phyloP scores from a whole-genome alignment of 1,284 basidiomycete species.

The Termitomyces sp. region DNA sequence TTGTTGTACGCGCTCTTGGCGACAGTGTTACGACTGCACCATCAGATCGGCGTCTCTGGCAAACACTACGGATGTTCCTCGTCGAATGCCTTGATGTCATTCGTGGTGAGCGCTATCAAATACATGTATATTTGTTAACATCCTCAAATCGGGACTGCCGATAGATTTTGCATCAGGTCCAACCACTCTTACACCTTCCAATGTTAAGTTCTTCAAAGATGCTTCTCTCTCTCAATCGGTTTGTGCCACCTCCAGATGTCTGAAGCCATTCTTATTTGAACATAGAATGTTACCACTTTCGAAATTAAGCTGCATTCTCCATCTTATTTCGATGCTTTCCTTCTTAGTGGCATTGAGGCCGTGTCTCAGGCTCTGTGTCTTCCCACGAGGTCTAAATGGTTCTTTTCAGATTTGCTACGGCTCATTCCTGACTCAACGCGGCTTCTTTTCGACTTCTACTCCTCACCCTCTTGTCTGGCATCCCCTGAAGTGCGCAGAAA shows the following conservation, averaged over 20 bases:
- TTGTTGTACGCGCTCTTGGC: slow-evolving; percentile 32
- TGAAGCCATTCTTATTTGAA: background rate
- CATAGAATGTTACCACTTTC: slow-evolving; percentile 24
- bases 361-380: slow-evolving; percentile 36
- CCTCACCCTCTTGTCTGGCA: slow-evolving; percentile 35
- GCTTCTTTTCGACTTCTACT: slow-evolving; percentile 40
- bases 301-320: slow-evolving; percentile 33
- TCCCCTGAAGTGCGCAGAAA: slow-evolving; percentile 31
- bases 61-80: slow-evolving; percentile 38
- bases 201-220: slow-evolving; percentile 30
- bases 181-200: slow-evolving; percentile 28
- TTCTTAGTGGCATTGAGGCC: slow-evolving; percentile 41
- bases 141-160: background rate
- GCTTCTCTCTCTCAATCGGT: slow-evolving; percentile 20
- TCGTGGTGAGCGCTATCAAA: slow-evolving; percentile 33
- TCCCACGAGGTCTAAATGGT: slow-evolving; percentile 38
- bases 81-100: slow-evolving; percentile 38
- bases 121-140: slow-evolving; percentile 4
- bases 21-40: slow-evolving; percentile 25
- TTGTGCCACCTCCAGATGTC: background rate
- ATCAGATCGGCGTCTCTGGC: slow-evolving; percentile 36
- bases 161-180: slow-evolving; percentile 33
- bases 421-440: slow-evolving; percentile 34
- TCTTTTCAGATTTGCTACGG: slow-evolving; percentile 42
- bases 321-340: slow-evolving; percentile 39